Percentiles rank a stretch among this genome's conserved stretches.
Conservation (phyloP, 371 early-diverging fungal genomes). For the Mortierella sp. region DNA sequence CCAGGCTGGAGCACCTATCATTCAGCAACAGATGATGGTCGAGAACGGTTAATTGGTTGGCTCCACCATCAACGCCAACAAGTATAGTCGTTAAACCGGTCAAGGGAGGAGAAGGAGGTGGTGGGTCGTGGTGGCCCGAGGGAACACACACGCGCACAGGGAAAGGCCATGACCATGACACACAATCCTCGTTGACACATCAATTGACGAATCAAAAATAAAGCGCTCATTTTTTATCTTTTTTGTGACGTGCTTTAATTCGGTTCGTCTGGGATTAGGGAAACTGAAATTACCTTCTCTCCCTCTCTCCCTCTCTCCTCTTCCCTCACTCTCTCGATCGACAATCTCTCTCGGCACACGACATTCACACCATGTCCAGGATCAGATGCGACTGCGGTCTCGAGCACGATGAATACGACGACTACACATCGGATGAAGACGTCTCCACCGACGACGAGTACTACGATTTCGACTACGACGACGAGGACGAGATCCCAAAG, state of each 20-base stretch:
- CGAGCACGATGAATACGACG: not conserved
- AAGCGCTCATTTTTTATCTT: too few relatives aligned
- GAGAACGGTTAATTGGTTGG: not conserved
- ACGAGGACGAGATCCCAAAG: not conserved
- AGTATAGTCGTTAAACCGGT: not conserved
- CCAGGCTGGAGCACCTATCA: not conserved
- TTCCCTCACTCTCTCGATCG: not conserved
- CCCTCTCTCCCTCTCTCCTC: not conserved
- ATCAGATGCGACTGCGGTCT: not conserved
- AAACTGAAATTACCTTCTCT: too few relatives aligned
- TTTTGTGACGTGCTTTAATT: not conserved
- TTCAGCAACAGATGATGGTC: constrained; percentile 2
- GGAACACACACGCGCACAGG: not conserved
- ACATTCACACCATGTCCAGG: not conserved
- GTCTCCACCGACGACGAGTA: too few relatives aligned
- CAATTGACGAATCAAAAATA: too few relatives aligned
- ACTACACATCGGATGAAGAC: too few relatives aligned
- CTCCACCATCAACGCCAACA: not conserved
- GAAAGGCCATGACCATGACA: too few relatives aligned
- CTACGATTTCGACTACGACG: not conserved
- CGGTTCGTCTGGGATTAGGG: too few relatives aligned
- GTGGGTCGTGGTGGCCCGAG: not conserved
- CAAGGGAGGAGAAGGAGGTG: not conserved
- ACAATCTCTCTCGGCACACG: not conserved
- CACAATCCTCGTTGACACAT: too few relatives aligned